These are phyloP conservation scores for Tolypocladium sp. DNA, from an alignment of 2,329 filamentous ascomycete genomes.

Conservation along the genomic window DNA sequence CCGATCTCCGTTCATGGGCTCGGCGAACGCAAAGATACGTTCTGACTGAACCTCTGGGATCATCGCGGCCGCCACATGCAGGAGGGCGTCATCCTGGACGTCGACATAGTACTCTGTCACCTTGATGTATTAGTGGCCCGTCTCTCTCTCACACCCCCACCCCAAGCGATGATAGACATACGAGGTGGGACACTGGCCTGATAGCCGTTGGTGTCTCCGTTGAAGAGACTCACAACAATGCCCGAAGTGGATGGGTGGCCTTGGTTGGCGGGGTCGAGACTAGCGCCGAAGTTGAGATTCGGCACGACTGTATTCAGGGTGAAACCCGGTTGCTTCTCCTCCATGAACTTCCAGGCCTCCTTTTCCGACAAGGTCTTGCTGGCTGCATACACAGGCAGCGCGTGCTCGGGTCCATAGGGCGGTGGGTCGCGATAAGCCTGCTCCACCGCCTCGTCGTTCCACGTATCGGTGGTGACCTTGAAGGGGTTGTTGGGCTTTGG, in stretches of 20 bases:
- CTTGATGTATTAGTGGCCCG: too few relatives aligned
- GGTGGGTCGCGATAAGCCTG: constrained; percentile 23
- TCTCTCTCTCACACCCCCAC: too few relatives aligned
- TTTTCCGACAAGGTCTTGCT: constrained; percentile 28
- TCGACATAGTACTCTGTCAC: constrained; percentile 33
- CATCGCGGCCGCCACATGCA: constrained; percentile 44
- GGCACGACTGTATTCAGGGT: constrained; percentile 20
- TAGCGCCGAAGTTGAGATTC: constrained; percentile 15
- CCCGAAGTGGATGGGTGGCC: constrained; percentile 7
- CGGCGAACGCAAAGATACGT: constrained; percentile 44
- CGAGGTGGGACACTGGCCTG: too few relatives aligned
- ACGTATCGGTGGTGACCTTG: constrained; percentile 14
- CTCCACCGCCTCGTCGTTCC: constrained; percentile 23
- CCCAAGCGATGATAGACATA: too few relatives aligned
- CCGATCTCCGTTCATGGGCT: constrained; percentile 35
- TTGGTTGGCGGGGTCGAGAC: constrained; percentile 11
- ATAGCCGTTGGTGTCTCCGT: too few relatives aligned
- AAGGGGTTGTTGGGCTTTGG: constrained; percentile 10
- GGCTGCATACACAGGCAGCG: constrained; percentile 21
- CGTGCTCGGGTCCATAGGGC: constrained; percentile 19
- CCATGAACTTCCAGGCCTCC: constrained; percentile 25
- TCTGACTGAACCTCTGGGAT: constrained; percentile 34
- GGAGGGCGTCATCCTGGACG: constrained; percentile 36
- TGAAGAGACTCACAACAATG: background rate
- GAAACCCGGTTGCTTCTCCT: constrained; percentile 16